Percentiles rank a stretch among this genome's conserved stretches.
These are phyloP conservation scores for Hirschfeldia incana DNA, from an alignment of 345 rosid genomes.

Conservation along the genomic window DNA sequence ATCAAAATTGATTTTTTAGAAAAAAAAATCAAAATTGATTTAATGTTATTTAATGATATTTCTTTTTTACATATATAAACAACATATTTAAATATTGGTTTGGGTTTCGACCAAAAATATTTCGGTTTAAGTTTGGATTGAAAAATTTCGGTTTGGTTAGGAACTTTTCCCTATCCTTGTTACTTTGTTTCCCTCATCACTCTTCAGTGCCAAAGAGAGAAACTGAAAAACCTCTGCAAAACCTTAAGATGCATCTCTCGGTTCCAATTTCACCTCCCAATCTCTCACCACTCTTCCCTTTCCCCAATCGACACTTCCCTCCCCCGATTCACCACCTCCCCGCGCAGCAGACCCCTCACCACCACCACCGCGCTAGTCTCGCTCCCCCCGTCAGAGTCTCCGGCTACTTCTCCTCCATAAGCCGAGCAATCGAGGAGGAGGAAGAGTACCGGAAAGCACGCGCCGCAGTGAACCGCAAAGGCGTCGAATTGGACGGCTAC, in stretches of 20 bases:
- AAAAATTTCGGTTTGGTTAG: neutral
- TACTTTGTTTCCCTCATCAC: neutral
- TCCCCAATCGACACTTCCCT: slow-evolving; percentile 8
- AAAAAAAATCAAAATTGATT: no score
- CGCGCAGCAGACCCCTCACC: neutral
- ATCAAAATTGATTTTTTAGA: no score
- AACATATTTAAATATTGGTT: no score
- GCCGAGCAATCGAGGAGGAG: slow-evolving; percentile 79
- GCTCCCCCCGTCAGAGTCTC: slow-evolving; percentile 43
- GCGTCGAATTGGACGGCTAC: slow-evolving; percentile 74
- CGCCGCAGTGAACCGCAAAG: slow-evolving; percentile 70
- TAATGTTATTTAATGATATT: no score
- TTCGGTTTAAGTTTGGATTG: neutral
- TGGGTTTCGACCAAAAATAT: no score
- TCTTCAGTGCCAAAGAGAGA: neutral
- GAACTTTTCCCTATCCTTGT: neutral
- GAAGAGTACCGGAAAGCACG: slow-evolving; percentile 91
- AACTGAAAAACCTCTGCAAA: neutral
- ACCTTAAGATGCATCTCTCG: slow-evolving; percentile 29
- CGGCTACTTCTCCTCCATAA: slow-evolving; percentile 59
- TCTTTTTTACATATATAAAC: no score
- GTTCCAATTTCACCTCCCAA: slow-evolving; percentile 16
- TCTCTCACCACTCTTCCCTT: slow-evolving; percentile 25
- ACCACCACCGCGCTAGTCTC: slow-evolving; percentile 15
- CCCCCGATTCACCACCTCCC: slow-evolving; percentile 20